Base-by-base conservation (phyloP, 441 rosid genomes). In the Lepidium campestre region DNA sequence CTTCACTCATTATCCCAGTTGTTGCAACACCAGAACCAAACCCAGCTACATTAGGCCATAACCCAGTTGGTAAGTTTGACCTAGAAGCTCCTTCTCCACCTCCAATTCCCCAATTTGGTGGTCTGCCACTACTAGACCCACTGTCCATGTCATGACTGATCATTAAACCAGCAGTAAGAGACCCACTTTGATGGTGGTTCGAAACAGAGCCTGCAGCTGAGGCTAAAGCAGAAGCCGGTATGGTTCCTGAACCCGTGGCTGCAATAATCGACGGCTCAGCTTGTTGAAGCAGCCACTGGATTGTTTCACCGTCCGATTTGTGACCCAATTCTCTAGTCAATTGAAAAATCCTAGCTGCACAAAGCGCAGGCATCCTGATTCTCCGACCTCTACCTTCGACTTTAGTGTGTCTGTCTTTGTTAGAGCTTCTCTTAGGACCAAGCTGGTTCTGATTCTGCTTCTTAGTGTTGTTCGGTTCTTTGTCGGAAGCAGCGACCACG, bases 321-420 rank as follows among this genome's bases (percentile, higher is more conserved):
- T 93, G 98, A 65, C 97, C 97, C 81, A 93, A 80, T 81, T 93
- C 98, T 56, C 98, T 85, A 42, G 98, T 93, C 76, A 90, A 79
- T 55, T 93, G 98, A 57, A 93, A 93, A 68, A 93, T 90, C 81
- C 98, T 81, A 27, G 98, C 97, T 1, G 98, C 98, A 68, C 98
- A 93, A 13, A 90, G 79, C 13, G 98, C 98, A 17, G 97, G 98
- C 98, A 90, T 93, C 90, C 98, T 79, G 45, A 93, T 90, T 64
- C 98, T 82, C 36, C 98, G 78, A 19, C 98, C 98, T 62, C 97
- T 75, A 3, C 98, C 98, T 80, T 93, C 98, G 20, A 93, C 98
- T 72, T 93, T 93, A 36, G 90, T 93, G 77, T 93, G 97, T 34
- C 96, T 82, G 81, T 93, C 98, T 71, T 90, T 93, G 82, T 93